These are phyloP conservation scores for Komagataella ulmi DNA, from an alignment of 805 yeast species.

Conservation along the genomic window DNA sequence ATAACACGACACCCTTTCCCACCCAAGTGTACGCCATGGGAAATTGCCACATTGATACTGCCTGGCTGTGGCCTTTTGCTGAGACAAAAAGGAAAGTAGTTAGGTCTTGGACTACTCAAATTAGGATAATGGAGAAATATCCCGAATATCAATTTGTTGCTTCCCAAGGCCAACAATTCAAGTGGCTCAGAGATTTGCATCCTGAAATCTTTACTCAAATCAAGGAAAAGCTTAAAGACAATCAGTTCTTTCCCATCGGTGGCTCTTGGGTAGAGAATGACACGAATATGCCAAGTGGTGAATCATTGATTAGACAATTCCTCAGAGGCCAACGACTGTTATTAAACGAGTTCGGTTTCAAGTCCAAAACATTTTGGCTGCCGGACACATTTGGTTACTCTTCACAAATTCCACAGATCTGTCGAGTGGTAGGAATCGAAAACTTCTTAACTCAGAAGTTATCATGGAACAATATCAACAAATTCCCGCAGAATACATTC, in stretches of 20 bases:
- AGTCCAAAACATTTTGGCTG: slow-evolving; percentile 77
- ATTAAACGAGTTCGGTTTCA: slow-evolving; percentile 62
- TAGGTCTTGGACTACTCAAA: slow-evolving; percentile 90
- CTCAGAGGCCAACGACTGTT: slow-evolving; percentile 83
- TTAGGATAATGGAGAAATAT: slow-evolving; percentile 69
- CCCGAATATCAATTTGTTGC: slow-evolving; percentile 94
- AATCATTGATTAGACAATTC: slow-evolving; percentile 79
- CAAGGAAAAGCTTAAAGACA: slow-evolving; percentile 51
- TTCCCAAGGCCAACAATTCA: slow-evolving; percentile 91
- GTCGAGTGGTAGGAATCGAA: slow-evolving; percentile 75
- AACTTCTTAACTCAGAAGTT: slow-evolving; percentile 85
- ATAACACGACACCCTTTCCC: slow-evolving; percentile 18
- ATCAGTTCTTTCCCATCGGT: slow-evolving; percentile 82
- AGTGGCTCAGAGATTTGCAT: slow-evolving; percentile 81
- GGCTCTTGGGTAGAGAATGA: slow-evolving; percentile 98
- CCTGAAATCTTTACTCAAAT: slow-evolving; percentile 63
- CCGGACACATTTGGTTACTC: slow-evolving; percentile 98
- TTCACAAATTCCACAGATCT: slow-evolving; percentile 88
- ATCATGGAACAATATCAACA: slow-evolving; percentile 92
- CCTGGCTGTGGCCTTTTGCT: slow-evolving; percentile 99
- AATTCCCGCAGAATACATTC: slow-evolving; percentile 81
- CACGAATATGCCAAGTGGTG: slow-evolving; percentile 93
- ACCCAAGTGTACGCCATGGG: slow-evolving; percentile 77
- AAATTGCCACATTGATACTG: slow-evolving; percentile 94
- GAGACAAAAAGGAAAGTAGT: slow-evolving; percentile 89